Conservation (phyloP, 768 basidiomycete genomes). For the Exsudoporus frostii region DNA sequence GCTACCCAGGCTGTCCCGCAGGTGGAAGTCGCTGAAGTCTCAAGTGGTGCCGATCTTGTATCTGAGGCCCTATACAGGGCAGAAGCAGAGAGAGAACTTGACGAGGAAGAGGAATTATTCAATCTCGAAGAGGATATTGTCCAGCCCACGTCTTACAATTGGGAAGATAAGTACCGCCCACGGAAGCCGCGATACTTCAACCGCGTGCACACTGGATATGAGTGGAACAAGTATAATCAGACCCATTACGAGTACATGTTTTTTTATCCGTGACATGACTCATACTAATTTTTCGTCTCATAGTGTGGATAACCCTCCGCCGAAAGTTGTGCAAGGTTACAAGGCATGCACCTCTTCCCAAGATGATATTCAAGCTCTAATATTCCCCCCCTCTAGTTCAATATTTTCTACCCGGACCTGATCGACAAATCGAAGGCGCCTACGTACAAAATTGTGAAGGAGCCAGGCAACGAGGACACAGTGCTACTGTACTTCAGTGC, state of each 20-base stretch:
- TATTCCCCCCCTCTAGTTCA: slow-evolving; percentile 55
- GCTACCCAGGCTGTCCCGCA: slow-evolving; percentile 58
- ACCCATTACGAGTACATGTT: slow-evolving; percentile 89
- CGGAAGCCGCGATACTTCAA: slow-evolving; percentile 98
- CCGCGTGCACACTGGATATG: slow-evolving; percentile 97
- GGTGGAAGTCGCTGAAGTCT: slow-evolving; percentile 50
- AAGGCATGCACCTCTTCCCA: slow-evolving; percentile 50
- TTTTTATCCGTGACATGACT: neutral
- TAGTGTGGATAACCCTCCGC: slow-evolving; percentile 97
- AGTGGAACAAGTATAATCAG: slow-evolving; percentile 99
- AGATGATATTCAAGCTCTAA: slow-evolving; percentile 3
- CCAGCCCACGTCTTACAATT: slow-evolving; percentile 85
- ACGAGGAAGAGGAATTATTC: slow-evolving; percentile 95
- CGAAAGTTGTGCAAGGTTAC: slow-evolving; percentile 99
- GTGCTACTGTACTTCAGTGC: slow-evolving; percentile 91
- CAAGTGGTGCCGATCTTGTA: slow-evolving; percentile 70
- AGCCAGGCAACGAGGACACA: slow-evolving; percentile 93
- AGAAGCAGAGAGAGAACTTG: slow-evolving; percentile 88
- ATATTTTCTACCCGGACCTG: slow-evolving; percentile 98
- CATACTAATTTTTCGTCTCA: slow-evolving; percentile 12
- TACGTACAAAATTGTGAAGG: slow-evolving; percentile 92
- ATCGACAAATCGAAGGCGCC: slow-evolving; percentile 98
- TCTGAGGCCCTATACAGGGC: slow-evolving; percentile 90
- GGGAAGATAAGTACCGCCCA: slow-evolving; percentile 98
- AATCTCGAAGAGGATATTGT: slow-evolving; percentile 87